Evolutionary conservation across 345 rosid species (phyloP), one percentile per base, ranked within the genome.

Genomic region (Citrus cavaleriei): DNA sequence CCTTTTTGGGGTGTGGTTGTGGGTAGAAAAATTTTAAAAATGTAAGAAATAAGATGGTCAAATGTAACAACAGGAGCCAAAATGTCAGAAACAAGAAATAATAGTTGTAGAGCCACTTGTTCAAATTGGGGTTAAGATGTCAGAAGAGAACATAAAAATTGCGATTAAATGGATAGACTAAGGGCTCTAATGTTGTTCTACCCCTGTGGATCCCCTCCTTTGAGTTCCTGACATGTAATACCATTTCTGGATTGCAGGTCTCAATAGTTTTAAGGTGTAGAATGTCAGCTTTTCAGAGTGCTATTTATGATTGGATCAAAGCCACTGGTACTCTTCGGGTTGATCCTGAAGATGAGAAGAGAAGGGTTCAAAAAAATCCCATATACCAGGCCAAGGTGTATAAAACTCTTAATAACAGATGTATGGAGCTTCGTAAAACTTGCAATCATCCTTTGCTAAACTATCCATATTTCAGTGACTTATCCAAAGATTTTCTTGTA

Each of bases 361-460:
- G 79, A 80, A 90, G 84, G 87, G 91, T 84, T 82, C 92, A 87
- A 85, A 97, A 87, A 87, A 94, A 87, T 86, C 93, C 97, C 3
- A 63, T 84, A 73, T 94, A 97, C 82, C 97, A 91, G 86, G 88
- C 95, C 71, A 92, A 89, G 88, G 83, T 89, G 79, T 93, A 87
- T 74, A 92, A 68, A 83, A 85, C 98, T 78, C 75, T 97, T 79
- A 92, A 93, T 84, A 97, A 97, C 87, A 90, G 99, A 83, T 97
- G 99, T 86, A 97, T 97, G 99, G 99, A 97, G 89, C 93, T 97
- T 81, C 88, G 99, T 60, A 97, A 97, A 85, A 80, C 93, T 60
- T 96, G 99, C 90, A 96, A 96, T 75, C 99, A 97, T 85, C 99
- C 99, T 80, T 86, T 97, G 85, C 98, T 97, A 49, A 94, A 93